Evolutionary conservation across 2,329 filamentous ascomycete species (phyloP), one percentile per base, ranked within the genome.

Genomic region (Dothistroma septosporum): DNA sequence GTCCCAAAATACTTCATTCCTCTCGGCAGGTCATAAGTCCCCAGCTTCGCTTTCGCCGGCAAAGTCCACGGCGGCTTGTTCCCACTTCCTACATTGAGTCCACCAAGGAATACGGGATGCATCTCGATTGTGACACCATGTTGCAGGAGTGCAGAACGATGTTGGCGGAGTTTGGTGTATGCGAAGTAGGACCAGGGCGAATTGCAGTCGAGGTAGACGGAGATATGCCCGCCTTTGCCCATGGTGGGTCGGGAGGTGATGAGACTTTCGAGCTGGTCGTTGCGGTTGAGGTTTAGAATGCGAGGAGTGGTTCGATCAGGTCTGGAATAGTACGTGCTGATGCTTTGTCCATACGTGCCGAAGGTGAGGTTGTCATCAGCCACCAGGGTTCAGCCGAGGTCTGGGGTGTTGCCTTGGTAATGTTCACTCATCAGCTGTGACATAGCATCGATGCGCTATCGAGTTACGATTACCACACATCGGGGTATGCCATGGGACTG

Each of bases 31-130:
- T 86, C 84, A 60, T 77, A 82, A 28, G 68, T 68, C 53, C 82
- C 78, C 69, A 91, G 87, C 1, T 70, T 73, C 22, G 82, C 86
- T 77, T 92, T 92, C 48, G 84, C 85, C 1, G 86, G 83, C 32
- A 90, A 78, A 0, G 79, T 79, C 87, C 88, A 92, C 0, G 90
- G 90, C 0, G 90, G 89, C 65, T 85, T 85, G 74, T 94, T 93
- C 54, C 77, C 73, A 65, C 75, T 75, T 31, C 75, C 76, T 46
- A 74, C 74, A 64, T 78, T 78, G 61, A 79, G 77, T 8, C 77
- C 76, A 21, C 76, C 76, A 22, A 93, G 79, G 70, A 92, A 87
- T 55, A 92, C 80, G 14, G 90, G 90, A 64, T 88, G 81, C 67
- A 89, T 83, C 55, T 61, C 61, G 32, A 68, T 58, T 5, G 53